Evolutionary conservation across 108 stramenopile genomes (phyloP).

Genomic region (Nitzschia sp.): DNA sequence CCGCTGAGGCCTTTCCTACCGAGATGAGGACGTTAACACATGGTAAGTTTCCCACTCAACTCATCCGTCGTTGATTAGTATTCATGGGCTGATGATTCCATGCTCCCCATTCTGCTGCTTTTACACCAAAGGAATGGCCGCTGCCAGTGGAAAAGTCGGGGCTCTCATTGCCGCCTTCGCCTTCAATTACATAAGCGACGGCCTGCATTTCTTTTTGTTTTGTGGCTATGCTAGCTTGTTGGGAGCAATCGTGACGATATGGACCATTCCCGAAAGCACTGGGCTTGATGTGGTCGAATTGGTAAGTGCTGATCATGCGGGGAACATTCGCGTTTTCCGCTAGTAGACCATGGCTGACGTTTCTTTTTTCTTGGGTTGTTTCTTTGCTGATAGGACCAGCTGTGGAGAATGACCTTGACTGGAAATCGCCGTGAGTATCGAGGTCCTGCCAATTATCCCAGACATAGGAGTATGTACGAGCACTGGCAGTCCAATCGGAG

Average conservation of each 20-base stretch:
- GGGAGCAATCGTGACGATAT: conserved; percentile 54
- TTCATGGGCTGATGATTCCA: too few species aligned
- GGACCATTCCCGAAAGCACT: conserved; percentile 68
- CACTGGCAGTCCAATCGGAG: conserved; percentile 19
- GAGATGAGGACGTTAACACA: conserved; percentile 71
- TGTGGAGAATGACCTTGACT: conserved; percentile 56
- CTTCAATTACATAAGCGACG: conserved; percentile 46
- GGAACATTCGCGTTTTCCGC: too few species aligned
- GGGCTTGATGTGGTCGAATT: conserved; percentile 64
- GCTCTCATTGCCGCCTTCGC: conserved; percentile 71
- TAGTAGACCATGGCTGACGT: too few species aligned
- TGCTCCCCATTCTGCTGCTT: too few species aligned
- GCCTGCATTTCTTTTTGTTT: conserved; percentile 52
- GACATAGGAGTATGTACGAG: conserved; percentile 62
- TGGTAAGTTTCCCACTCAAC: too few species aligned
- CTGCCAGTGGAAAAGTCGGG: conserved; percentile 70
- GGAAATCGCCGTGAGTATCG: conserved; percentile 44
- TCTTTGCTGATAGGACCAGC: too few species aligned
- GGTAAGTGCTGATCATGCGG: too few species aligned
- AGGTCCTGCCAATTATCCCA: conserved; percentile 58
- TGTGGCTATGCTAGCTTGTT: conserved; percentile 62
- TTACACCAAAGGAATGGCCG: too few species aligned
- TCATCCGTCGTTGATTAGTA: too few species aligned
- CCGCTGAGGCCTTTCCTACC: conserved; percentile 69
- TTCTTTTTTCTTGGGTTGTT: too few species aligned